These are phyloP conservation scores for Corchorus capsularis DNA, from an alignment of 345 rosid genomes.

Conservation along the genomic window DNA sequence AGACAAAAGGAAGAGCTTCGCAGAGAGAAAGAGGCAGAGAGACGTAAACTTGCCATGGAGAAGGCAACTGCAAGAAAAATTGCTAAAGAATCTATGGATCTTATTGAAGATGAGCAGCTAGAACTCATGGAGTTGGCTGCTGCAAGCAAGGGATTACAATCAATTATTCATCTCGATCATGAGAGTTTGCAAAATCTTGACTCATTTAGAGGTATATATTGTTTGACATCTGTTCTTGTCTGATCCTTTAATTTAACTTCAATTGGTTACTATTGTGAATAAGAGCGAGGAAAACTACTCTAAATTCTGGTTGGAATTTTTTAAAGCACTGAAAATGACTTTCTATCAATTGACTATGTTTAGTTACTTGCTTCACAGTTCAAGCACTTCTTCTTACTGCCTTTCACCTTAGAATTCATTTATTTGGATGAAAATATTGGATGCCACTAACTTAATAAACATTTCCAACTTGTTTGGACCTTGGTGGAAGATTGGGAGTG, in stretches of 20 bases:
- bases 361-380: not conserved
- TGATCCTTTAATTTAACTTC: not conserved
- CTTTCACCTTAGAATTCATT: not conserved
- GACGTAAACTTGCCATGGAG: constrained; percentile 87
- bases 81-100: constrained; percentile 98
- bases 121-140: constrained; percentile 99
- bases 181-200: constrained; percentile 84
- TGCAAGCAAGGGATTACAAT: constrained; percentile 71
- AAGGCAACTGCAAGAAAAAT: constrained; percentile 96
- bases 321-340: too few relatives aligned
- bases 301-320: not conserved
- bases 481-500: too few relatives aligned
- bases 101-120: constrained; percentile 96
- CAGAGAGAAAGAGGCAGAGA: constrained; percentile 82
- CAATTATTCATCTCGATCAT: constrained; percentile 80
- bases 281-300: not conserved
- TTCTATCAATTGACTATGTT: too few relatives aligned
- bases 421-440: not conserved
- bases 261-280: not conserved
- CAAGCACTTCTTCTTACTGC: not conserved
- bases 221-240: not conserved
- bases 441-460: not conserved
- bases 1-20: constrained; percentile 90
- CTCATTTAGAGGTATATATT: constrained; percentile 66
- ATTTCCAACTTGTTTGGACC: not conserved